A percentile compares a stretch with the other conserved stretches of the same genome.
phyloP scores from a whole-genome alignment of 257 asterid genomes.

The Forsythia suspensa region DNA sequence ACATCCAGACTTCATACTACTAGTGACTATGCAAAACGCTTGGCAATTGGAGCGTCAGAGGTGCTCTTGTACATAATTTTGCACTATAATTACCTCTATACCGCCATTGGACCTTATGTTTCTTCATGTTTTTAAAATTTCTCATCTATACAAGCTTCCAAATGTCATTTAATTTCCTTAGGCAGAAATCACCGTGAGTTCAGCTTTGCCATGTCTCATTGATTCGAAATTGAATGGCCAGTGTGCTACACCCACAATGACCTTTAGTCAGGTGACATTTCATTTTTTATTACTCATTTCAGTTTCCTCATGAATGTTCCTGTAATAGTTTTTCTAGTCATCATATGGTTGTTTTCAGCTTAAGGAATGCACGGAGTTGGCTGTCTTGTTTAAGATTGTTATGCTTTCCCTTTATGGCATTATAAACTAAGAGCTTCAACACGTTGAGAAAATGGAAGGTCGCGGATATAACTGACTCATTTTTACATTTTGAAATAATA shows the following conservation, averaged over 20 bases:
- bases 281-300: background rate
- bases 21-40: conserved; percentile 77
- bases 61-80: conserved; percentile 28
- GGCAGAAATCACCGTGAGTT: conserved; percentile 61
- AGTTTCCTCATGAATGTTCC: background rate
- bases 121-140: background rate
- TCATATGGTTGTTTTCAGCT: background rate
- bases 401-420: background rate
- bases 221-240: conserved; percentile 38
- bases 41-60: conserved; percentile 79
- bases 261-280: conserved; percentile 59
- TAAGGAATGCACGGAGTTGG: background rate
- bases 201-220: conserved; percentile 72
- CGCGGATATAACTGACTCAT: background rate
- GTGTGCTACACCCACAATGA: conserved; percentile 41
- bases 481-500: background rate
- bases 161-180: conserved; percentile 22
- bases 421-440: background rate
- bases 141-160: background rate
- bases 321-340: background rate
- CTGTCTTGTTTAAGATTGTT: background rate
- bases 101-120: background rate
- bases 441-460: background rate
- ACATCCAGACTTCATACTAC: conserved; percentile 88
- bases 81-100: background rate